A percentile compares a stretch with the other conserved stretches of the same genome.
Evolutionary conservation across 208 protist genomes (phyloP).

Genomic region (Wallacemonas sp.): DNA sequence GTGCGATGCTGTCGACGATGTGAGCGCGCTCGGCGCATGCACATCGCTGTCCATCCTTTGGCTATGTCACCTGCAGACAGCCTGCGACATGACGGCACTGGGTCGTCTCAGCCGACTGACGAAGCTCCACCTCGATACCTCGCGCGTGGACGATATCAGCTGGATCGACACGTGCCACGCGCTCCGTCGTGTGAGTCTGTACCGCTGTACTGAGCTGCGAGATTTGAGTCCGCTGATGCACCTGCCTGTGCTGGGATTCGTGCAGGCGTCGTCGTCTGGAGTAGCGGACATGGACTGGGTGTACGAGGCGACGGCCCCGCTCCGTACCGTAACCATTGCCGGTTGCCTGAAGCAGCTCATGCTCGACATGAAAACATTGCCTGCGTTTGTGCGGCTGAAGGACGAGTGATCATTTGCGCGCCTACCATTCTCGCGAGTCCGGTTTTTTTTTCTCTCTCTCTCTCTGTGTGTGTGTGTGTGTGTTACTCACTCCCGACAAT

Average conservation of each 20-base stretch:
- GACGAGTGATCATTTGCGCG: not conserved
- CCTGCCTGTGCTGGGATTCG: not conserved
- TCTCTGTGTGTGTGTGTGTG: too few species aligned
- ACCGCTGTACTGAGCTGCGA: not conserved
- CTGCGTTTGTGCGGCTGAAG: slow-evolving; percentile 8
- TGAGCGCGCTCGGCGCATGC: not conserved
- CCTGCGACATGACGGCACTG: not conserved
- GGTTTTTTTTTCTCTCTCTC: too few species aligned
- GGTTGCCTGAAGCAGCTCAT: slow-evolving; percentile 9
- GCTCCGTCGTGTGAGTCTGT: not conserved
- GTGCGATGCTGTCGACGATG: not conserved
- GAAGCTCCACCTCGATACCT: not conserved
- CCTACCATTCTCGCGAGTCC: too few species aligned
- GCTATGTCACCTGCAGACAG: too few species aligned
- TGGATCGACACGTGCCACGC: not conserved
- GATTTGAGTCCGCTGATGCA: slow-evolving; percentile 13
- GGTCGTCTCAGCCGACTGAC: not conserved
- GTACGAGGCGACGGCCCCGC: slow-evolving; percentile 13
- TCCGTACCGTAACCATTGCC: not conserved
- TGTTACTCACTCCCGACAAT: too few species aligned
- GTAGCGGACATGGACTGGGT: slow-evolving; percentile 11
- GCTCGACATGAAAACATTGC: not conserved
- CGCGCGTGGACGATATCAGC: not conserved
- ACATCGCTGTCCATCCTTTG: not conserved
- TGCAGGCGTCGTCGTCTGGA: not conserved